Percentiles rank a stretch among this genome's conserved stretches.
These are phyloP conservation scores for Evernia prunastri DNA, from an alignment of 495 filamentous ascomycete genomes.

Conservation along the genomic window DNA sequence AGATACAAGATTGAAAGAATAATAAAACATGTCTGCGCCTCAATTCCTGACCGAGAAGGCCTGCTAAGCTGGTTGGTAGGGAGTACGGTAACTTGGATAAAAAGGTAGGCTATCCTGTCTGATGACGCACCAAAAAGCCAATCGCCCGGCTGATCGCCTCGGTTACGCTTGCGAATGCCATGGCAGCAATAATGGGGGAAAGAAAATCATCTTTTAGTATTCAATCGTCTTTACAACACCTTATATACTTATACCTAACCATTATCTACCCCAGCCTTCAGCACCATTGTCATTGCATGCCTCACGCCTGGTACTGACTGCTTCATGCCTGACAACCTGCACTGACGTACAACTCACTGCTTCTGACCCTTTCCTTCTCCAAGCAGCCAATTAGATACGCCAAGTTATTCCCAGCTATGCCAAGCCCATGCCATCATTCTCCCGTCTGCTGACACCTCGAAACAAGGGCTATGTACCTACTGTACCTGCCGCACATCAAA, in stretches of 20 bases:
- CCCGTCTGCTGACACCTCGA: background rate
- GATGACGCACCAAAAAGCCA: slow-evolving; percentile 12
- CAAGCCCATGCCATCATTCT: background rate
- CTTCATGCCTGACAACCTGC: background rate
- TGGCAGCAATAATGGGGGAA: too few relatives aligned
- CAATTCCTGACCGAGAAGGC: slow-evolving; percentile 1
- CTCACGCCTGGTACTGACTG: too few relatives aligned
- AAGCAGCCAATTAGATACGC: background rate
- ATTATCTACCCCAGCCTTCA: too few relatives aligned
- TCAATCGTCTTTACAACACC: too few relatives aligned
- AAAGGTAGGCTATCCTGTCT: too few relatives aligned
- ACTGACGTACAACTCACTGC: background rate
- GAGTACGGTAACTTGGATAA: too few relatives aligned
- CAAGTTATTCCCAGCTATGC: too few relatives aligned
- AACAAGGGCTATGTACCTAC: slow-evolving; percentile 1
- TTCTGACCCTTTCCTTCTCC: background rate
- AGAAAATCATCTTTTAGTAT: too few relatives aligned
- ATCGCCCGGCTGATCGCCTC: slow-evolving; percentile 13
- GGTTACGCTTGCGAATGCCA: slow-evolving; percentile 1
- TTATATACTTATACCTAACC: too few relatives aligned
- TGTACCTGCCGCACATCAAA: background rate
- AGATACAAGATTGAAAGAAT: too few relatives aligned
- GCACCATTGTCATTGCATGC: too few relatives aligned
- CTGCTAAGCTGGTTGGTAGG: background rate
- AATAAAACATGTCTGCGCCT: slow-evolving; percentile 13